Evolutionary conservation across 495 filamentous ascomycete species (phyloP).

Genomic region (Elasticomyces elasticus): DNA sequence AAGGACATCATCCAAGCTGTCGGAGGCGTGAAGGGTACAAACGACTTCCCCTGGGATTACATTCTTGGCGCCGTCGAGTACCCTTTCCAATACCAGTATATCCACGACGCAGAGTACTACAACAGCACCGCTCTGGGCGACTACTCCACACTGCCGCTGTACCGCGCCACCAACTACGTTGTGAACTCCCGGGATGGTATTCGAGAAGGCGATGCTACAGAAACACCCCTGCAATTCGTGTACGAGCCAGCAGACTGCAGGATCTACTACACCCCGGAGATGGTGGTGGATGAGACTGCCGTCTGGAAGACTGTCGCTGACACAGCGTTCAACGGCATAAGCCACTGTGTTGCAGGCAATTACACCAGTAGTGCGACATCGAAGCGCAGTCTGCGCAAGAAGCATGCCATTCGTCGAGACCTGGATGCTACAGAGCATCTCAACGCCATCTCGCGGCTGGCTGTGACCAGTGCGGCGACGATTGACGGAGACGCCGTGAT

Average conservation of each 20-base stretch:
- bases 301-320: conserved; percentile 31
- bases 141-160: conserved; percentile 11
- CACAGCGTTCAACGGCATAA: conserved; percentile 21
- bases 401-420: not conserved
- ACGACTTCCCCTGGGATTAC: conserved; percentile 14
- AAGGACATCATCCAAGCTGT: conserved; percentile 52
- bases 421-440: not conserved
- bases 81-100: conserved; percentile 5
- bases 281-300: conserved; percentile 28
- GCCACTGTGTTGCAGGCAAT: conserved; percentile 14
- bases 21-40: conserved; percentile 47
- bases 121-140: conserved; percentile 13
- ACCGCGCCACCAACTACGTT: conserved; percentile 2
- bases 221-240: conserved; percentile 28
- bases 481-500: too few species aligned
- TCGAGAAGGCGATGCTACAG: conserved; percentile 18
- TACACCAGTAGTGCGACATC: not conserved
- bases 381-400: not conserved
- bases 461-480: too few species aligned
- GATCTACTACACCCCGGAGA: conserved; percentile 30
- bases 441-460: not conserved
- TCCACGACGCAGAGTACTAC: conserved; percentile 9
- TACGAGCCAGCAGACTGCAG: conserved; percentile 33
- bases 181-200: conserved; percentile 29
- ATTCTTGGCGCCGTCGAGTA: conserved; percentile 6